Evolutionary conservation across 1,284 basidiomycete species (phyloP).

Genomic region (Puccinia polysora): DNA sequence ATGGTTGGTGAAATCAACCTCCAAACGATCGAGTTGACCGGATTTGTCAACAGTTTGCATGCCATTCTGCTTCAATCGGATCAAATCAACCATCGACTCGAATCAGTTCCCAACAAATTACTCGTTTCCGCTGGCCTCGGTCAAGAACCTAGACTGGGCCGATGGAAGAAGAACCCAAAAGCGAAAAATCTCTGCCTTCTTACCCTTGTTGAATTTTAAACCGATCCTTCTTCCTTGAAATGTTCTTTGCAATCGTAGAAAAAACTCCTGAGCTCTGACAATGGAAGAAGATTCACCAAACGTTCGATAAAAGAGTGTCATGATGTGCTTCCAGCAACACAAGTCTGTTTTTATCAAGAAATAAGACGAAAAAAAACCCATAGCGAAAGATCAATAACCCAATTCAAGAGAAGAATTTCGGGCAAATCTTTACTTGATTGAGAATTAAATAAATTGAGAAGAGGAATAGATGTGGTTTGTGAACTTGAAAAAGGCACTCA

Average conservation of each 20-base stretch:
- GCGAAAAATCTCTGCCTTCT: conserved; percentile 59
- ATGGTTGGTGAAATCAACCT: conserved; percentile 64
- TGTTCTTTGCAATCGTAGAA: neutral
- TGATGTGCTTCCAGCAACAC: too few relatives aligned
- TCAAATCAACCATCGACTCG: conserved; percentile 8
- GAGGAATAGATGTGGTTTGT: too few relatives aligned
- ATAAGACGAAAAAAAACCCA: too few relatives aligned
- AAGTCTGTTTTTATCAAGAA: too few relatives aligned
- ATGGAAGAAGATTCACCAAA: too few relatives aligned
- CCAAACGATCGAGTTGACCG: conserved; percentile 60
- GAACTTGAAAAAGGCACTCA: too few relatives aligned
- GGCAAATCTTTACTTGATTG: too few relatives aligned
- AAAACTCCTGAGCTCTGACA: too few relatives aligned
- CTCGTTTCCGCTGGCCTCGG: conserved; percentile 74
- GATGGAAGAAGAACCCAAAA: conserved; percentile 76
- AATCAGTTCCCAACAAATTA: conserved; percentile 50
- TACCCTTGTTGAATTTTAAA: conserved; percentile 16
- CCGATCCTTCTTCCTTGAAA: neutral
- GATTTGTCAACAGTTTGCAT: conserved; percentile 86
- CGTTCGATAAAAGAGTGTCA: too few relatives aligned
- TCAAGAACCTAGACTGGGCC: conserved; percentile 79
- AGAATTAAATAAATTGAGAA: too few relatives aligned
- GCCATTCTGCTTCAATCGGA: conserved; percentile 58
- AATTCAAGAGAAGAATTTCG: too few relatives aligned
- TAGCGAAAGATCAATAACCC: too few relatives aligned